Base-by-base conservation (phyloP, 73 alveolate species). In the Symbiodinium natans region DNA sequence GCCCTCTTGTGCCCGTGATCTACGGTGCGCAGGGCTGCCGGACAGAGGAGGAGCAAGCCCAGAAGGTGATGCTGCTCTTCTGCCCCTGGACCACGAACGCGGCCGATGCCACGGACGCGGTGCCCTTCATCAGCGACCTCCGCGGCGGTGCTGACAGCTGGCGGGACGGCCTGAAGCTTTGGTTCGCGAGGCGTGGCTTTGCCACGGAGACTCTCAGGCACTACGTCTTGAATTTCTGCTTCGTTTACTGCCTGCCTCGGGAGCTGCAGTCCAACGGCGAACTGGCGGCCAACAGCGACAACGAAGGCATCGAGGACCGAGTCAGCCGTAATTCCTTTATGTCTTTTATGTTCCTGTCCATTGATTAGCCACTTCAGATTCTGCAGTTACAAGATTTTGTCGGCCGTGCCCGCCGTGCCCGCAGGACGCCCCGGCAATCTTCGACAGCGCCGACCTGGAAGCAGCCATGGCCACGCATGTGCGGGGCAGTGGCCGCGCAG, bases 221-320 rank as follows among this genome's bases (percentile, higher is more conserved):
- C 82, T 68, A 68, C 40, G 38, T 68, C 40, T 33, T 1, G 82
- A 68, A 68, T 33, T 68, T 68, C 82, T 68, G 82, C 38, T 68
- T 68, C 82, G 82, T 68, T 11, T 68, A 68, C 5, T 68, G 82
- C 21, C 40, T 68, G 40, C 82, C 82, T 0, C 82, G 82, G 38
- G 82, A 68, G 82, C 82, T 68, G 82, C 82, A 68, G 40, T 31
- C 82, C 82, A 68, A 31, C 40, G 82, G 40, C 0, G 82, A 68
- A 1, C 82, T 68, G 33, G 40, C 33, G 9, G 82, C 10, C 9
- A 68, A 68, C 82, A 71, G 83, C 83, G 83, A 71, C 83, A 33
- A 71, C 83, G 83, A 71, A 33, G 83, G 83, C 83, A 71, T 71
- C 83, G 83, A 71, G 83, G 83, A 71, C 39, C 41, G 3, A 36